Evolutionary conservation across 2,329 filamentous ascomycete species (phyloP).

Genomic region (Pseudocercospora musae): DNA sequence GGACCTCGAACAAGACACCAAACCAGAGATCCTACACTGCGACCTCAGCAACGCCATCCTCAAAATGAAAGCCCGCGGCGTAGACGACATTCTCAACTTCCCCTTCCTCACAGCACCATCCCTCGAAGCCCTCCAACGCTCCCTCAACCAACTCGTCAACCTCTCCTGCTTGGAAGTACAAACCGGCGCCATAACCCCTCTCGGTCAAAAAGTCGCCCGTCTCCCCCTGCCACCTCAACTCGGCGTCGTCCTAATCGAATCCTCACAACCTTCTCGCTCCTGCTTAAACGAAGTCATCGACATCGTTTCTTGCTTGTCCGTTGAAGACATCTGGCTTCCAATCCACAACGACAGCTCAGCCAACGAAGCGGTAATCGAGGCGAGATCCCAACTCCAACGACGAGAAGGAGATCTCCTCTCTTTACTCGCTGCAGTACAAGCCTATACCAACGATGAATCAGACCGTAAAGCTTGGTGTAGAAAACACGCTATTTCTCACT

Average conservation of each 20-base stretch:
- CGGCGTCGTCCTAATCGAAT: constrained; percentile 78
- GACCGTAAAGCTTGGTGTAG: constrained; percentile 61
- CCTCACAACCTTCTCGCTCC: constrained; percentile 64
- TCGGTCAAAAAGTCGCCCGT: constrained; percentile 73
- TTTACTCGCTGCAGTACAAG: constrained; percentile 58
- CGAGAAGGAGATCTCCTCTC: constrained; percentile 64
- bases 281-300: constrained; percentile 83
- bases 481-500: constrained; percentile 57
- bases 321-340: constrained; percentile 62
- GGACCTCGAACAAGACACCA: constrained; percentile 66
- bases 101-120: constrained; percentile 81
- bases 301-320: constrained; percentile 66
- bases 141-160: constrained; percentile 73
- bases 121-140: constrained; percentile 73
- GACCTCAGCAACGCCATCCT: constrained; percentile 83
- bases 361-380: constrained; percentile 57
- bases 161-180: constrained; percentile 69
- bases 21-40: constrained; percentile 85
- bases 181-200: constrained; percentile 67
- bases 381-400: constrained; percentile 55
- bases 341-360: constrained; percentile 38
- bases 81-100: constrained; percentile 77
- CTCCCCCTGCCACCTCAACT: constrained; percentile 80
- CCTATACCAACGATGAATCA: constrained; percentile 55
- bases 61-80: constrained; percentile 88